These are phyloP conservation scores for Thermoascus crustaceus DNA, from an alignment of 2,329 filamentous ascomycete species.

Conservation along the genomic window DNA sequence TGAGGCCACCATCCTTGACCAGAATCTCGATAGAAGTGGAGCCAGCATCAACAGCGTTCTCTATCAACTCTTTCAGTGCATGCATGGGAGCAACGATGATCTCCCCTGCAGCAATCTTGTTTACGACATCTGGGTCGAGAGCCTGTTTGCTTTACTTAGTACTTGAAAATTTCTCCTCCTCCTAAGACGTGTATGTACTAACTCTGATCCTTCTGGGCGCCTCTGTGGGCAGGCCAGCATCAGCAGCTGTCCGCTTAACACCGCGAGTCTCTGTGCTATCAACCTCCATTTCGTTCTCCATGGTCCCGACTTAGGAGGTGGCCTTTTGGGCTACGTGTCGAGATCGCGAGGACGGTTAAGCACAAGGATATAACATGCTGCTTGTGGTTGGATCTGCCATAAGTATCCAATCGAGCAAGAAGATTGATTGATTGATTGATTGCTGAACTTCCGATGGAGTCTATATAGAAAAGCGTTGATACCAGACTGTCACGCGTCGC, in stretches of 20 bases:
- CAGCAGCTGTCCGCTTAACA: constrained; percentile 45
- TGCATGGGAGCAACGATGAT: constrained; percentile 97
- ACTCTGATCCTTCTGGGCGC: constrained; percentile 44
- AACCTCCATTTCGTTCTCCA: constrained; percentile 38
- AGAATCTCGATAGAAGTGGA: constrained; percentile 84
- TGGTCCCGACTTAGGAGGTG: constrained; percentile 10
- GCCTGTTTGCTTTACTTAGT: constrained; percentile 48
- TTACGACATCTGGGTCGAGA: constrained; percentile 85
- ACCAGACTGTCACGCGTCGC: no score
- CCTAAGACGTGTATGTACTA: constrained; percentile 1
- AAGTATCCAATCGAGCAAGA: no score
- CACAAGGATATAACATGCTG: no score
- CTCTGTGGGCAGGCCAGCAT: constrained; percentile 26
- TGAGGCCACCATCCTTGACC: constrained; percentile 90
- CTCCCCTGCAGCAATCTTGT: constrained; percentile 96
- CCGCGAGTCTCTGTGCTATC: constrained; percentile 31
- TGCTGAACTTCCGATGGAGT: no score
- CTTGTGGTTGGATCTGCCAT: no score
- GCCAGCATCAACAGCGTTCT: constrained; percentile 96
- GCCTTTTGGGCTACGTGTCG: background rate
- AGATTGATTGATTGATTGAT: no score
- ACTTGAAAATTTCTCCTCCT: constrained; percentile 4
- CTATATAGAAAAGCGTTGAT: no score
- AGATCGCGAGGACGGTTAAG: no score
- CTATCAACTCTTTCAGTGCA: constrained; percentile 90